These are phyloP conservation scores for Pistacia integerrima DNA, from an alignment of 345 rosid species.

Conservation along the genomic window DNA sequence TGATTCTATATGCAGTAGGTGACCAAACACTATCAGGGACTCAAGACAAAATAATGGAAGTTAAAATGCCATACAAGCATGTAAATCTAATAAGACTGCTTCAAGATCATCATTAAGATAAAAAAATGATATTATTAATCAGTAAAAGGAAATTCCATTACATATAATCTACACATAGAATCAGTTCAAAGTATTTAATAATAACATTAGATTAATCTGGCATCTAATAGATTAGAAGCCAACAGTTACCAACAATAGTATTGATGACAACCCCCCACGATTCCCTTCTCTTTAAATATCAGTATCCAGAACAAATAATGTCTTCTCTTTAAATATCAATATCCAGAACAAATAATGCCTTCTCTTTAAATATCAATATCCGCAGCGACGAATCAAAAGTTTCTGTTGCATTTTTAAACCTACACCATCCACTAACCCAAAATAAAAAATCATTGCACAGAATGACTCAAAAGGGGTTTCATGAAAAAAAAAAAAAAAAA, in stretches of 20 bases:
- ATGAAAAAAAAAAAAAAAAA: neutral
- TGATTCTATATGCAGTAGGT: neutral
- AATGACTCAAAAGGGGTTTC: neutral
- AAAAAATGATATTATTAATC: neutral
- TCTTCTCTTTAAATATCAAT: neutral
- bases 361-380: neutral
- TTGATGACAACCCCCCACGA: neutral
- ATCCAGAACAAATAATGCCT: neutral
- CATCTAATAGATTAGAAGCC: neutral
- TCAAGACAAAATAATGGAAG: neutral
- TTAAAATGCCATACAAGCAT: too few species aligned
- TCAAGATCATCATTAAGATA: neutral
- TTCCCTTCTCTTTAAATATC: neutral
- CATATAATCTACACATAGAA: neutral
- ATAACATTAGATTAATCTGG: neutral
- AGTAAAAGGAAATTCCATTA: neutral
- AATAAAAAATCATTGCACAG: neutral
- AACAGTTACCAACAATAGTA: neutral
- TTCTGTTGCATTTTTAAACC: slow-evolving; percentile 10
- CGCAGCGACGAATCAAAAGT: neutral
- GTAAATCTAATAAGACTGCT: too few species aligned
- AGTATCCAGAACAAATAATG: neutral
- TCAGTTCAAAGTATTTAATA: neutral
- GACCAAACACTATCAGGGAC: neutral
- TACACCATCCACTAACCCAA: slow-evolving; percentile 11